These are phyloP conservation scores for Truncatella angustata DNA, from an alignment of 2,329 filamentous ascomycete species.

Conservation along the genomic window DNA sequence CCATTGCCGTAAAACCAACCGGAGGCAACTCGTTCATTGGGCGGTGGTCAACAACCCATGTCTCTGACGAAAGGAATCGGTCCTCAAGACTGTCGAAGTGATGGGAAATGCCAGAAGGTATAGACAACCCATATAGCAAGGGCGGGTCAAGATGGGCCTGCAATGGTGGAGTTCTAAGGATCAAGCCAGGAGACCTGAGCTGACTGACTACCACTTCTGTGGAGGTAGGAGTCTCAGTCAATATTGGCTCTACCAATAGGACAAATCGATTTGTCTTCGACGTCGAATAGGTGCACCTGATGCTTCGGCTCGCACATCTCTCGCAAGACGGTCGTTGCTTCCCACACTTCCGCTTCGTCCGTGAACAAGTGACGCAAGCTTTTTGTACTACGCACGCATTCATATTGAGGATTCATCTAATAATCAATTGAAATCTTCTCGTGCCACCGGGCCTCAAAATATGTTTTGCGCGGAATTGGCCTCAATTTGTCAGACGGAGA, in stretches of 20 bases:
- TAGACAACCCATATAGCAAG: too few relatives aligned
- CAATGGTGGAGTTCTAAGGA: background rate
- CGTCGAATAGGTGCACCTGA: conserved; percentile 22
- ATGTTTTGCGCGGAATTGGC: background rate
- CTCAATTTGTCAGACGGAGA: background rate
- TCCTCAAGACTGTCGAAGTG: background rate
- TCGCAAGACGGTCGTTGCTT: conserved; percentile 20
- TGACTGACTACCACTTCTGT: too few relatives aligned
- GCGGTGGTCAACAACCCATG: conserved; percentile 16
- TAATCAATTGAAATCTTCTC: too few relatives aligned
- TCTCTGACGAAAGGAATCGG: conserved; percentile 19
- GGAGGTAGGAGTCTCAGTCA: too few relatives aligned
- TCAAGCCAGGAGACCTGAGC: too few relatives aligned
- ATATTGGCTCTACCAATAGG: background rate
- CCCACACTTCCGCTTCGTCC: conserved; percentile 21
- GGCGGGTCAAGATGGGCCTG: background rate
- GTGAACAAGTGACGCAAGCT: conserved; percentile 19
- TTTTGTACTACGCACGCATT: background rate
- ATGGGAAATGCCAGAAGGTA: background rate
- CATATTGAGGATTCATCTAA: too few relatives aligned
- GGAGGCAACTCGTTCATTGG: background rate
- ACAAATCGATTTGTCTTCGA: conserved; percentile 8
- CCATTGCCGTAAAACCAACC: conserved; percentile 3
- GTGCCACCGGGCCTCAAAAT: too few relatives aligned
- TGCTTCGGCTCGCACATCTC: conserved; percentile 18